Evolutionary conservation across 2,329 filamentous ascomycete genomes (phyloP).

Genomic region (Spiromastix sp.): DNA sequence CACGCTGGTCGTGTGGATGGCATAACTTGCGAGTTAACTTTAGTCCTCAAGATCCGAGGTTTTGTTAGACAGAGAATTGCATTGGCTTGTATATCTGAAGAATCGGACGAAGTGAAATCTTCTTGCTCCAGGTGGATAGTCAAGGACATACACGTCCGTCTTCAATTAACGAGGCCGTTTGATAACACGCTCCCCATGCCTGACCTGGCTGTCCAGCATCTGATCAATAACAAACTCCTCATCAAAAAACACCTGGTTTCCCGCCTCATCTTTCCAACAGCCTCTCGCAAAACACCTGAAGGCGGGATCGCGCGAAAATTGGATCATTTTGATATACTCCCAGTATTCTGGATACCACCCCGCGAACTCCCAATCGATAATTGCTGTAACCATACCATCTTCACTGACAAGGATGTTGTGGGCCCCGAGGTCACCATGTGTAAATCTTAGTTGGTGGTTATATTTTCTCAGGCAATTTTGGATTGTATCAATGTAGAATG

Average conservation of each 20-base stretch:
- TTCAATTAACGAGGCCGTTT: slow-evolving; percentile 10
- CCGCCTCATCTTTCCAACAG: slow-evolving; percentile 8
- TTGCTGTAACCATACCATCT: slow-evolving; percentile 7
- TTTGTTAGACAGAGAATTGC: too few species aligned
- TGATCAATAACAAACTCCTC: slow-evolving; percentile 8
- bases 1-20: too few species aligned
- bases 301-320: slow-evolving; percentile 9
- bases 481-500: slow-evolving; percentile 10
- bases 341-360: slow-evolving; percentile 31
- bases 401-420: slow-evolving; percentile 21
- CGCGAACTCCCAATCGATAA: slow-evolving; percentile 30
- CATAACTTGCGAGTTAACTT: too few species aligned
- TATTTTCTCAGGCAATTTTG: slow-evolving; percentile 6
- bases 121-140: too few species aligned
- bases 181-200: slow-evolving; percentile 9
- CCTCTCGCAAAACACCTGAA: slow-evolving; percentile 9
- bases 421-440: slow-evolving; percentile 19
- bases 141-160: too few species aligned
- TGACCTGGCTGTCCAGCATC: slow-evolving; percentile 9
- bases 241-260: slow-evolving; percentile 7
- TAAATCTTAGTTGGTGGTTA: slow-evolving; percentile 16
- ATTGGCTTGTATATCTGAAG: too few species aligned
- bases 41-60: too few species aligned
- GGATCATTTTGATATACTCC: slow-evolving; percentile 22
- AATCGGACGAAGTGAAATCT: too few species aligned